Percentiles rank a stretch among this genome's conserved stretches.
Conservation (phyloP, 1,284 basidiomycete species). For the Limonomyces culmigenus region DNA sequence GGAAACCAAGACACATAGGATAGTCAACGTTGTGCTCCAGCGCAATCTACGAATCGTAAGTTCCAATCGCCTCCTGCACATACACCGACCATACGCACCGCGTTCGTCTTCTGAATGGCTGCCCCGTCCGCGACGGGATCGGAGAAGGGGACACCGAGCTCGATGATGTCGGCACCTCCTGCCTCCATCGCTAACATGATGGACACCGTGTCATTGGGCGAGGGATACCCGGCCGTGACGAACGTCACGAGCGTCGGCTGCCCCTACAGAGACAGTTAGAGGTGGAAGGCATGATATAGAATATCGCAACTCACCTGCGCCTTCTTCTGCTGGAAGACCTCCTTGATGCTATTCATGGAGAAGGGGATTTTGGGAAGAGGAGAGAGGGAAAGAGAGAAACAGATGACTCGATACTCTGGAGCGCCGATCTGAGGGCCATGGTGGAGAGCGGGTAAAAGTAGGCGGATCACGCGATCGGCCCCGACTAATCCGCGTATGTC, state of each 20-base stretch:
- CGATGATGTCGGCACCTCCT: conserved; percentile 91
- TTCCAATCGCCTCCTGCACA: conserved; percentile 3
- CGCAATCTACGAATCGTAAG: conserved; percentile 42
- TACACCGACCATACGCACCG: conserved; percentile 32
- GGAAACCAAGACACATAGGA: conserved; percentile 53
- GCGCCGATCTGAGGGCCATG: not conserved
- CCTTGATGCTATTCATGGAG: conserved; percentile 61
- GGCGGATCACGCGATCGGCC: no score
- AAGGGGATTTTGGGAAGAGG: conserved; percentile 4
- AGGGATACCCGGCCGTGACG: conserved; percentile 84
- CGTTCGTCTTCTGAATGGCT: conserved; percentile 84
- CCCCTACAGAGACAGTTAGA: conserved; percentile 25
- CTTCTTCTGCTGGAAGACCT: conserved; percentile 60
- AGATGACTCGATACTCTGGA: conserved; percentile 7
- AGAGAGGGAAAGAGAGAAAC: conserved; percentile 4
- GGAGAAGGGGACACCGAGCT: conserved; percentile 91
- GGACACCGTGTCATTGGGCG: conserved; percentile 64
- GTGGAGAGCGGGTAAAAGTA: no score
- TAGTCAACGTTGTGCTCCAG: conserved; percentile 70
- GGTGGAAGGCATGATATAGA: conserved; percentile 2
- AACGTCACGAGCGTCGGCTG: conserved; percentile 73
- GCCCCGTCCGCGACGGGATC: conserved; percentile 94
- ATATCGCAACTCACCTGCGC: conserved; percentile 27
- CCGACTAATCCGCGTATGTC: not conserved
- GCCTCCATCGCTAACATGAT: conserved; percentile 82